Evolutionary conservation across 139 green algal species (phyloP).

Genomic region (Tetradesmus obliquus): DNA sequence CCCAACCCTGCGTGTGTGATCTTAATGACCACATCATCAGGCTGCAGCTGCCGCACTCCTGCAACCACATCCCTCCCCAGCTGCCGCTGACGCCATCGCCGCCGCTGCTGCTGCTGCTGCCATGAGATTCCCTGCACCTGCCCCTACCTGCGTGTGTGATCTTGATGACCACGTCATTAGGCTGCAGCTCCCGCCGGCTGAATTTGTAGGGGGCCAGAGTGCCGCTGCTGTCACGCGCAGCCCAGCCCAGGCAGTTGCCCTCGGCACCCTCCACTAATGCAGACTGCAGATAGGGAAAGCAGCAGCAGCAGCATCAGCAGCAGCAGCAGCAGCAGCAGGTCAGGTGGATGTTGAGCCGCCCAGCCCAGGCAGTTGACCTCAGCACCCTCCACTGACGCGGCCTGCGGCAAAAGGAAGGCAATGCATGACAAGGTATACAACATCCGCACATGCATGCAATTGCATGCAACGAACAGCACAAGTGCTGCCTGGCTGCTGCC

Average conservation of each 20-base stretch:
- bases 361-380: background rate
- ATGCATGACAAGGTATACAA: background rate
- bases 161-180: conserved; percentile 72
- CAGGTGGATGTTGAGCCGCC: background rate
- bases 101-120: too few species aligned
- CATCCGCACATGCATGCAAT: background rate
- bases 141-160: conserved; percentile 55
- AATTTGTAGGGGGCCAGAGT: conserved; percentile 72
- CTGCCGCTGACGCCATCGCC: background rate
- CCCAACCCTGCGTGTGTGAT: conserved; percentile 51
- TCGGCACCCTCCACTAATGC: conserved; percentile 9
- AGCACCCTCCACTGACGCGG: background rate
- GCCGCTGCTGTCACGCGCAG: conserved; percentile 62
- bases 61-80: background rate
- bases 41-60: background rate
- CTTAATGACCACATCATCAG: conserved; percentile 72
- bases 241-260: conserved; percentile 74
- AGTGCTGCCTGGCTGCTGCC: too few species aligned
- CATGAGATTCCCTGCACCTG: too few species aligned
- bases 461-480: background rate
- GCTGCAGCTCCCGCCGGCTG: conserved; percentile 54
- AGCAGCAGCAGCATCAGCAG: too few species aligned
- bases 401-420: background rate
- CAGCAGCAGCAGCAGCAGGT: background rate
- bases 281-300: background rate